Conservation (phyloP, 2,329 filamentous ascomycete species). For the Colletotrichum endophyticum region DNA sequence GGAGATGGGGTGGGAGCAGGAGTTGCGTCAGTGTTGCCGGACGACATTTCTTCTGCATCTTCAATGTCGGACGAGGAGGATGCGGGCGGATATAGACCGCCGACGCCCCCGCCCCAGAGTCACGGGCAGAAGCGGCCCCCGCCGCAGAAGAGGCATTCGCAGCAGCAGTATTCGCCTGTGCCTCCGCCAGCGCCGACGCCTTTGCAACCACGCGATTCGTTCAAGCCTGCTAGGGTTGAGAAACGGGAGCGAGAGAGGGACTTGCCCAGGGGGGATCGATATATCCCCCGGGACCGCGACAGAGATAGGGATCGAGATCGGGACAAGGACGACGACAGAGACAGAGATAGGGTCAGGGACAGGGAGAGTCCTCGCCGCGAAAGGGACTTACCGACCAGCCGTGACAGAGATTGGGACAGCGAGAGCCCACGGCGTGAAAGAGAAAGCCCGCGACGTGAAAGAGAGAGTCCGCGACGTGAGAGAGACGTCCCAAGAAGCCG, state of each 20-base stretch:
- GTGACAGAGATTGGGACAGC: background rate
- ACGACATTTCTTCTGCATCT: background rate
- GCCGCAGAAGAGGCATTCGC: background rate
- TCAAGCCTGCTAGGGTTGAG: background rate
- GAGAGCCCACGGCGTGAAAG: background rate
- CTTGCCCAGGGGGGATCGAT: background rate
- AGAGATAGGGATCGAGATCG: background rate
- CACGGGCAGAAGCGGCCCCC: background rate
- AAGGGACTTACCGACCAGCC: background rate
- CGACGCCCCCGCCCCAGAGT: slow-evolving; percentile 8
- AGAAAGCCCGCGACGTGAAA: background rate
- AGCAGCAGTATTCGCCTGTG: background rate
- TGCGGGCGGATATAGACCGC: slow-evolving; percentile 7
- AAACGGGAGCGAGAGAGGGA: slow-evolving; percentile 1
- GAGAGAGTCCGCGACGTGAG: background rate
- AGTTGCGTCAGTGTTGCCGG: background rate
- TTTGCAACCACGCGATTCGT: background rate
- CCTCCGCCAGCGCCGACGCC: background rate
- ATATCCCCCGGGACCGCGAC: background rate
- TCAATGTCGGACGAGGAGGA: slow-evolving; percentile 17
- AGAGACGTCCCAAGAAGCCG: background rate
- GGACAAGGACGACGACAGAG: slow-evolving; percentile 14
- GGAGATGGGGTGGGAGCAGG: background rate
- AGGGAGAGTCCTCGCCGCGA: background rate
- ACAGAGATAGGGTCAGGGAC: slow-evolving; percentile 12